Evolutionary conservation across 176 grass and related monocot species (phyloP).

Genomic region (Eragrostis curvula): DNA sequence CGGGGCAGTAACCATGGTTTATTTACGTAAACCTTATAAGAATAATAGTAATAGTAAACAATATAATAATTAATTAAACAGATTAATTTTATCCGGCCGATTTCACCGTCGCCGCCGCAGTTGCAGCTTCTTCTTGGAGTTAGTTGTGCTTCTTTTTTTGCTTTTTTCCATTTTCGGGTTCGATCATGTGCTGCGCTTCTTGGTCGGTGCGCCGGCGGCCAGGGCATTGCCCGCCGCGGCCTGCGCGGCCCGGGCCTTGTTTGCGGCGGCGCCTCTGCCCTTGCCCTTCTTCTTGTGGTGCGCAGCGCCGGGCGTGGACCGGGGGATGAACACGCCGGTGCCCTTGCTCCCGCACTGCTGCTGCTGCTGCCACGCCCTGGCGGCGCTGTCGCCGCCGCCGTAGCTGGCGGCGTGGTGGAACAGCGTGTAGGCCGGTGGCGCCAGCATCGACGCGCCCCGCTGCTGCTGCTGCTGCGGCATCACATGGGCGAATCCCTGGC

Average conservation of each 20-base stretch:
- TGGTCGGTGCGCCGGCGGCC: neutral
- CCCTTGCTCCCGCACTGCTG: constrained; percentile 59
- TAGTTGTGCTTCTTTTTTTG: constrained; percentile 28
- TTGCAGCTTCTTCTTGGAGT: constrained; percentile 36
- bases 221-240: neutral
- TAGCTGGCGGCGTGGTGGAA: constrained; percentile 60
- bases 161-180: neutral
- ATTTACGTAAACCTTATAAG: constrained; percentile 41
- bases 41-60: neutral
- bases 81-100: constrained; percentile 27
- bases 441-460: constrained; percentile 42
- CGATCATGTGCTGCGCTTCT: neutral
- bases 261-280: constrained; percentile 28
- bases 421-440: constrained; percentile 60
- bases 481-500: constrained; percentile 61
- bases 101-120: neutral
- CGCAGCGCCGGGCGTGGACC: constrained; percentile 38
- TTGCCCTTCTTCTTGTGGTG: constrained; percentile 37
- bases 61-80: constrained; percentile 41
- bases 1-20: constrained; percentile 20
- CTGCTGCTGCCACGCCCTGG: constrained; percentile 21
- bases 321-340: constrained; percentile 71
- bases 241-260: constrained; percentile 21
- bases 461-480: no score
- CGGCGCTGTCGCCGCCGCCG: neutral